phyloP scores from a whole-genome alignment of 2,329 filamentous ascomycete species.

The Xylariaceae sp. region DNA sequence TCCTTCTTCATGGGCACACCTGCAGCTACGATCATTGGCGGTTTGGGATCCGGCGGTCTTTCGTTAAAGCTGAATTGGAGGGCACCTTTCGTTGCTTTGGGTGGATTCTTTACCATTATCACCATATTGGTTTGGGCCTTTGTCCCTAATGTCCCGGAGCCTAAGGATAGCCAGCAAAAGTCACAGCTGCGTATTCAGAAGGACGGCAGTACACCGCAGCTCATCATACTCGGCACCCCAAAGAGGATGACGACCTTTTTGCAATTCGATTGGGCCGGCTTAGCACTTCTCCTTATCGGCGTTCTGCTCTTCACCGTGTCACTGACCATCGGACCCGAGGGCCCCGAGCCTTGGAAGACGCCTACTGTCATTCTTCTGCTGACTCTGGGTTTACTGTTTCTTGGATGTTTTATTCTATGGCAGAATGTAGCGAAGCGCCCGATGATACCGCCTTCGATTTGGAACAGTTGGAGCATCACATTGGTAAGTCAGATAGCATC shows the following conservation, averaged over 20 bases:
- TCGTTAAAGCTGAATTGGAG: conserved; percentile 30
- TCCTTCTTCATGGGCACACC: conserved; percentile 34
- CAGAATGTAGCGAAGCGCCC: conserved; percentile 30
- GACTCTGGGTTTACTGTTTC: conserved; percentile 27
- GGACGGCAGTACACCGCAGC: conserved; percentile 20
- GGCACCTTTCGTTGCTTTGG: conserved; percentile 31
- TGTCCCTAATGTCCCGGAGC: conserved; percentile 28
- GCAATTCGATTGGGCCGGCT: conserved; percentile 31
- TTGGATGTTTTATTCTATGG: conserved; percentile 32
- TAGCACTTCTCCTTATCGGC: conserved; percentile 28
- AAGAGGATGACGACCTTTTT: conserved; percentile 19
- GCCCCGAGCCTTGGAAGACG: conserved; percentile 32
- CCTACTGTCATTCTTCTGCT: conserved; percentile 32
- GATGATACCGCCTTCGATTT: conserved; percentile 32
- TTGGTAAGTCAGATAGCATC: conserved; percentile 22
- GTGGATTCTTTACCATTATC: conserved; percentile 27
- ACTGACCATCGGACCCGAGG: conserved; percentile 32
- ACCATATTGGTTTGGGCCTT: conserved; percentile 26
- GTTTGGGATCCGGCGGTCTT: conserved; percentile 32
- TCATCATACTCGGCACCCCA: conserved; percentile 19
- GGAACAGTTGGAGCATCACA: conserved; percentile 28
- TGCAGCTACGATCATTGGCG: conserved; percentile 32
- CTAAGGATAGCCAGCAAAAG: conserved; percentile 16
- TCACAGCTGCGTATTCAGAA: conserved; percentile 19
- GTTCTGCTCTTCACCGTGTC: conserved; percentile 31